These are phyloP conservation scores for Helianthus tuberosus DNA, from an alignment of 129 eudicot genomes.

Conservation along the genomic window DNA sequence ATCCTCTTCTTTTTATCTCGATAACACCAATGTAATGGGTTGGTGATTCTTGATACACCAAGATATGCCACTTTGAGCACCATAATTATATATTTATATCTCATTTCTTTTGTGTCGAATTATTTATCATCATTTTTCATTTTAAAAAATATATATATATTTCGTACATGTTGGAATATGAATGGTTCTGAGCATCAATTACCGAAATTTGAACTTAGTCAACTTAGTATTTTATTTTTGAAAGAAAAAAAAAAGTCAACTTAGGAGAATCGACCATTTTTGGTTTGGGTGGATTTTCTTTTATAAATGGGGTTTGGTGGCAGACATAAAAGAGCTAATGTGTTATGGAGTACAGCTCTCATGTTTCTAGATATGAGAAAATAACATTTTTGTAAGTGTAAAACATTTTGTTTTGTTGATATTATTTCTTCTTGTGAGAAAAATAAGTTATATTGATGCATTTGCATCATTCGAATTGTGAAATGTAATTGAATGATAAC, in stretches of 20 bases:
- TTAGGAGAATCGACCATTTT: slow-evolving; percentile 29
- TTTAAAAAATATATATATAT: background rate
- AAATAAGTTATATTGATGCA: background rate
- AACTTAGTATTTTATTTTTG: slow-evolving; percentile 10
- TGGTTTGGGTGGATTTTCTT: slow-evolving; percentile 33
- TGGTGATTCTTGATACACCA: slow-evolving; percentile 24
- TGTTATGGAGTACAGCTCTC: slow-evolving; percentile 20
- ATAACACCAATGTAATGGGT: slow-evolving; percentile 21
- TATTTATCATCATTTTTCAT: slow-evolving; percentile 24
- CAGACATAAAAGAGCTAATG: slow-evolving; percentile 21
- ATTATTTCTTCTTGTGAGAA: background rate
- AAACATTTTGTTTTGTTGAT: background rate
- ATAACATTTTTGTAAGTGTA: background rate
- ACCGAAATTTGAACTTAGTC: slow-evolving; percentile 12
- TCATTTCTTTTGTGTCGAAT: background rate
- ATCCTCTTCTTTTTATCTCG: background rate
- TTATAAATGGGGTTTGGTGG: slow-evolving; percentile 31
- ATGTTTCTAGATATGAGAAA: slow-evolving; percentile 7
- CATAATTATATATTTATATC: slow-evolving; percentile 2
- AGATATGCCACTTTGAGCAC: slow-evolving; percentile 34
- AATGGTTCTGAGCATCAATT: slow-evolving; percentile 29
- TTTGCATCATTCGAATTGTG: background rate
- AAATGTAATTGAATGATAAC: too few relatives aligned
- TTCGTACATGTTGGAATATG: slow-evolving; percentile 14
- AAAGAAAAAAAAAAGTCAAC: slow-evolving; percentile 27